phyloP scores from a whole-genome alignment of 78 protist species.

The Isochrysis galbana region DNA sequence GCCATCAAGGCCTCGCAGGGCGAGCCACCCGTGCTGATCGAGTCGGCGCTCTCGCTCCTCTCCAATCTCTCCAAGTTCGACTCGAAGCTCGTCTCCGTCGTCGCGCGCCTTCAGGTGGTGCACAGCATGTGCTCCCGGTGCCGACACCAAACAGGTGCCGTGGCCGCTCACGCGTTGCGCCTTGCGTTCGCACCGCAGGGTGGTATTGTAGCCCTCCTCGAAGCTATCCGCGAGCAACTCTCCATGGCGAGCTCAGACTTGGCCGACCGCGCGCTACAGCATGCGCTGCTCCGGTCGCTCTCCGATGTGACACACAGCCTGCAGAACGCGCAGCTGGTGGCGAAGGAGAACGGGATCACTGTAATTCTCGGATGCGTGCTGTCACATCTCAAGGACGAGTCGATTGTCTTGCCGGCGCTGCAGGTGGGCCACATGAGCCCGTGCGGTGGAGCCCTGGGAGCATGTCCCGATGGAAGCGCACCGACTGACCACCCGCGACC shows the following conservation, averaged over 20 bases:
- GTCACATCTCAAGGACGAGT: background rate
- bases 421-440: background rate
- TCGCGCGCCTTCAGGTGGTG: slow-evolving; percentile 1
- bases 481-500: background rate
- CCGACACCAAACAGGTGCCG: background rate
- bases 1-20: background rate
- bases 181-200: background rate
- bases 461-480: background rate
- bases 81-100: background rate
- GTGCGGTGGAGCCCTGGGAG: background rate
- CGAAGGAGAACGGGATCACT: background rate
- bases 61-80: background rate
- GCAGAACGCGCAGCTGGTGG: background rate
- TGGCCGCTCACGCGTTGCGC: background rate
- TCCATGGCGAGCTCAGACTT: too few relatives aligned
- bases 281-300: background rate
- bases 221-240: too few relatives aligned
- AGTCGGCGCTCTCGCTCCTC: background rate
- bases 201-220: background rate
- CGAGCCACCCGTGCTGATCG: background rate
- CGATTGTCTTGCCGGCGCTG: background rate
- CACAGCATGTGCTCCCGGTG: background rate
- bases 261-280: too few relatives aligned
- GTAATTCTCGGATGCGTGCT: background rate
- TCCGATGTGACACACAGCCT: background rate